These are phyloP conservation scores for Tulasnella sp. DNA, from an alignment of 768 basidiomycete species.

Conservation along the genomic window DNA sequence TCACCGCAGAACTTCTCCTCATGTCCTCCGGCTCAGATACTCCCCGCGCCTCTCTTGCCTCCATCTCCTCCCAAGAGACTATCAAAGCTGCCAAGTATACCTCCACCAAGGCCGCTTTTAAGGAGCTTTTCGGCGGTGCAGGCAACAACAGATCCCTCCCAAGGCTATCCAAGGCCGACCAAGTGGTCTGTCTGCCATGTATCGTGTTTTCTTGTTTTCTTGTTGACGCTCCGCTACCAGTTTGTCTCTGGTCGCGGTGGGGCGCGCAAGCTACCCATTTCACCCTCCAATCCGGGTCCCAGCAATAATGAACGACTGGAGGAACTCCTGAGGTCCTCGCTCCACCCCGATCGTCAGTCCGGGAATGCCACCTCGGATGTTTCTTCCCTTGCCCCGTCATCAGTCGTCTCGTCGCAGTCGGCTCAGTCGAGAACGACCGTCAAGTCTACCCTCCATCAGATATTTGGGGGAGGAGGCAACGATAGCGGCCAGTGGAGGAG, in stretches of 20 bases:
- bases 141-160: conserved; percentile 4
- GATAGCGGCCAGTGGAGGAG: not conserved
- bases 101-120: not conserved
- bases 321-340: not conserved
- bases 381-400: not conserved
- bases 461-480: conserved; percentile 10
- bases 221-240: not conserved
- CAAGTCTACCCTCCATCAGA: not conserved
- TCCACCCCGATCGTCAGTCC: not conserved
- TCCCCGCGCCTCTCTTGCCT: too few species aligned
- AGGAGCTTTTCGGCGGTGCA: not conserved
- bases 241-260: conserved; percentile 11
- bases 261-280: conserved; percentile 1
- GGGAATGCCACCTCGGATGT: not conserved
- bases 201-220: not conserved
- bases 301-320: conserved; percentile 10
- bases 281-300: not conserved
- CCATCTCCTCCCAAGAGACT: conserved; percentile 2
- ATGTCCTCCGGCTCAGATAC: too few species aligned
- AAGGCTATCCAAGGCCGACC: conserved; percentile 2
- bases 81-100: conserved; percentile 3
- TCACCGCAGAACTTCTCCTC: too few species aligned
- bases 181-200: not conserved
- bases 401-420: not conserved
- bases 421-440: not conserved